Conservation (phyloP, 208 protist genomes). For the Acanthamoeba culbertsoni region DNA sequence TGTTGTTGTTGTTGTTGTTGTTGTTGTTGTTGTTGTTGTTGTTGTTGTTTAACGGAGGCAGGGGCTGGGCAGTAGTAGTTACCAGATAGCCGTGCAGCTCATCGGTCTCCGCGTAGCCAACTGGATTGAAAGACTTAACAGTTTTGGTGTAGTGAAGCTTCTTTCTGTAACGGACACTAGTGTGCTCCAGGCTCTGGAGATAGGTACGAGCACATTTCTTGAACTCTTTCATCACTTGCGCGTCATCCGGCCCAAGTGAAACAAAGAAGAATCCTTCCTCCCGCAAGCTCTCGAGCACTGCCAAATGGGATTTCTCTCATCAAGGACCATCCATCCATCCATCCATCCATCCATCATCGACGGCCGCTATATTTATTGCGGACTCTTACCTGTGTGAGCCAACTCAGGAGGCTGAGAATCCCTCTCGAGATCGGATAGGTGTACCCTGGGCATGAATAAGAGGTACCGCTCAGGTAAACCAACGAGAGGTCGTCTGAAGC, state of each 20-base stretch:
- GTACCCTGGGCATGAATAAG: neutral
- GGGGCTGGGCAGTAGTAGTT: neutral
- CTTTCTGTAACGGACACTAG: neutral
- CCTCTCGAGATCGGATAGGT: neutral
- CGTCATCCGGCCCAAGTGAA: neutral
- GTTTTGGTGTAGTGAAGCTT: neutral
- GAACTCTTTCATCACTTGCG: neutral
- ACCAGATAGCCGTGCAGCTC: constrained; percentile 26
- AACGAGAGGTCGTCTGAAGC: neutral
- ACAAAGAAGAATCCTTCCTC: constrained; percentile 30
- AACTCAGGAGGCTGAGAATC: neutral
- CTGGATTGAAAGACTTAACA: neutral
- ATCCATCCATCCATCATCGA: no score
- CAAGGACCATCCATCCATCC: no score
- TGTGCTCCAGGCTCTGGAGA: neutral
- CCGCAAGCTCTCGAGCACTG: neutral
- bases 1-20: no score
- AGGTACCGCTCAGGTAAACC: neutral
- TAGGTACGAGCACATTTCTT: neutral
- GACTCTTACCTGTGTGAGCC: neutral
- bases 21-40: neutral
- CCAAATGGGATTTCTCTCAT: no score
- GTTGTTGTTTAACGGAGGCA: neutral
- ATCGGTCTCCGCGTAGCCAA: constrained; percentile 7
- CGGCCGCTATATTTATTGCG: no score